Base-by-base conservation (phyloP, 2,329 filamentous ascomycete species). In the Alternaria viburni region DNA sequence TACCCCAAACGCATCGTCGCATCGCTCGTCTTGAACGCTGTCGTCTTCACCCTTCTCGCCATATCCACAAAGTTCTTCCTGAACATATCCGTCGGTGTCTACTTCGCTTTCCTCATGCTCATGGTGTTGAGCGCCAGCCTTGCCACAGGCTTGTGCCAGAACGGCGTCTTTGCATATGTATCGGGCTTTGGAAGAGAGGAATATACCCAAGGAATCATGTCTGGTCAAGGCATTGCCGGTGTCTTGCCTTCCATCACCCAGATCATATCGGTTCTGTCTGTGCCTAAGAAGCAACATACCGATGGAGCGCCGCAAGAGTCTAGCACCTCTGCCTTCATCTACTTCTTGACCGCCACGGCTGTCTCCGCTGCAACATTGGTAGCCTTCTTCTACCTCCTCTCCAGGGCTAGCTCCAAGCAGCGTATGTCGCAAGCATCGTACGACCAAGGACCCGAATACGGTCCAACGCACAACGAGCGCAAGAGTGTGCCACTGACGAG, bases 161-260 rank as follows among this genome's bases (percentile, higher is more conserved):
- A 98, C 79, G 96, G 96, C 17, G 89, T 96, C 11, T 97, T 97
- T 78, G 93, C 96, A 3, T 98, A 94, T 77, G 93, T 93, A 4
- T 89, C 92, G 4, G 90, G 92, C 56, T 98, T 97, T 74, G 93
- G 90, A 36, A 86, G 92, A 55, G 88, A 91, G 19, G 92, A 96
- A 79, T 99, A 98, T 79, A 97, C 93, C 59, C 95, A 98, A 81
- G 95, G 91, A 23, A 93, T 98, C 79, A 98, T 99, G 94, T 90
- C 91, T 4, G 96, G 96, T 1, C 96, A 99, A 80, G 95, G 90
- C 30, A 86, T 99, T 5, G 94, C 96, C 0, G 96, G 96, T 28
- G 94, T 99, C 10, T 83, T 98, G 4, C 96, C 96, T 0, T 90
- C 92, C 51, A 85, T 97, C 51, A 92, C 93, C 2, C 94, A 98